These are phyloP conservation scores for Syncephalis fuscata DNA, from an alignment of 371 early-diverging fungal species.

Conservation along the genomic window DNA sequence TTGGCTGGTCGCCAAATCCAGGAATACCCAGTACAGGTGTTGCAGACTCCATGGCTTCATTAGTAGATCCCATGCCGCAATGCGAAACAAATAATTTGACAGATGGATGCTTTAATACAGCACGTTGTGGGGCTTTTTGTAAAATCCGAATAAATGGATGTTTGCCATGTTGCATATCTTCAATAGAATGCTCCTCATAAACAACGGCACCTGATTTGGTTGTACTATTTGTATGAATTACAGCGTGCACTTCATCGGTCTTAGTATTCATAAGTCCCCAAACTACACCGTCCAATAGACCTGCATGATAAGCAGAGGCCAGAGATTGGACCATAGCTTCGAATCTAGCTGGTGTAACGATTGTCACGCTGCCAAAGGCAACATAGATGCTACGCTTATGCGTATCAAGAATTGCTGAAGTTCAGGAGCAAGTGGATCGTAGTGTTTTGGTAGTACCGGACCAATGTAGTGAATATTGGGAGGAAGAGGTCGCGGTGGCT, in stretches of 20 bases:
- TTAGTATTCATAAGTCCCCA: conserved; percentile 2
- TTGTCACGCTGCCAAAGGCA: background rate
- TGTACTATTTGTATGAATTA: background rate
- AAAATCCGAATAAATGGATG: conserved; percentile 1
- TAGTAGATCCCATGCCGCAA: conserved; percentile 1
- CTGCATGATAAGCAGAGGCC: background rate
- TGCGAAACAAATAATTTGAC: conserved; percentile 4
- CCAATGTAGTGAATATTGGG: conserved; percentile 1
- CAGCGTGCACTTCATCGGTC: background rate
- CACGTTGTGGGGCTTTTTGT: background rate
- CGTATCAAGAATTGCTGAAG: background rate
- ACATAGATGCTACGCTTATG: background rate
- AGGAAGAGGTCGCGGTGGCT: background rate
- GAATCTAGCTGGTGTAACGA: background rate
- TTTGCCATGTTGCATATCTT: background rate
- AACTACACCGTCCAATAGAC: conserved; percentile 1
- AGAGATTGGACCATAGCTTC: background rate
- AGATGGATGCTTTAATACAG: conserved; percentile 3
- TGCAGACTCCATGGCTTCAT: background rate
- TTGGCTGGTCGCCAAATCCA: conserved; percentile 1
- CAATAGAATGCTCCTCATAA: background rate
- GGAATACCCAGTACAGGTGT: conserved; percentile 1
- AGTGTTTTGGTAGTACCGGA: background rate
- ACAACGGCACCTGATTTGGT: background rate
- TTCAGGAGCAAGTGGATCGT: background rate